phyloP scores from a whole-genome alignment of 805 yeast species.

The Starmerella vaccinii region DNA sequence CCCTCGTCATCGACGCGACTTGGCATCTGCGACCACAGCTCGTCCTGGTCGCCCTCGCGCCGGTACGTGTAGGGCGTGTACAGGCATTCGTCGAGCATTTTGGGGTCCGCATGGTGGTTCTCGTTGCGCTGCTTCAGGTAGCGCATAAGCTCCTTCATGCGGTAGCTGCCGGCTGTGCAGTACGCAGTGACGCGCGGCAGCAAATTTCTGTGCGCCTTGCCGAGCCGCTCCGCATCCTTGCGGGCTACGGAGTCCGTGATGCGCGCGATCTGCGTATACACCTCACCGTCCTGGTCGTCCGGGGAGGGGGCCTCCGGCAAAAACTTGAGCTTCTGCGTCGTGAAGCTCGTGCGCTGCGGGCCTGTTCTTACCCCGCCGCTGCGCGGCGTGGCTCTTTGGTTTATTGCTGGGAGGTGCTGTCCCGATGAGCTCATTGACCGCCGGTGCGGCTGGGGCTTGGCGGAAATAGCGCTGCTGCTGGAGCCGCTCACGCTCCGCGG shows the following conservation, averaged over 20 bases:
- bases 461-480: background rate
- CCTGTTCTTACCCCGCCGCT: slow-evolving; percentile 28
- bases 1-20: slow-evolving; percentile 72
- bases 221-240: slow-evolving; percentile 85
- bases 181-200: slow-evolving; percentile 93
- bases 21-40: slow-evolving; percentile 35
- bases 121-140: slow-evolving; percentile 70
- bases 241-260: slow-evolving; percentile 84
- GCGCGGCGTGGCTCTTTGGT: slow-evolving; percentile 11
- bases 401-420: background rate
- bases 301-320: slow-evolving; percentile 79
- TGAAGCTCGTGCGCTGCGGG: slow-evolving; percentile 66
- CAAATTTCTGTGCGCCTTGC: slow-evolving; percentile 71
- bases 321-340: slow-evolving; percentile 77
- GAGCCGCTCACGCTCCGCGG: background rate
- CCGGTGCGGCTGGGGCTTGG: background rate
- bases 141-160: slow-evolving; percentile 73
- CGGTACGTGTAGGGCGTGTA: slow-evolving; percentile 70
- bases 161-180: slow-evolving; percentile 88
- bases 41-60: slow-evolving; percentile 26
- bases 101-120: slow-evolving; percentile 54
- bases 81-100: slow-evolving; percentile 84
- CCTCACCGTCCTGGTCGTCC: slow-evolving; percentile 34
- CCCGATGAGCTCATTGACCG: background rate
- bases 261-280: slow-evolving; percentile 72